phyloP scores from a whole-genome alignment of 1,284 basidiomycete species.

The Puccinia novopanici region DNA sequence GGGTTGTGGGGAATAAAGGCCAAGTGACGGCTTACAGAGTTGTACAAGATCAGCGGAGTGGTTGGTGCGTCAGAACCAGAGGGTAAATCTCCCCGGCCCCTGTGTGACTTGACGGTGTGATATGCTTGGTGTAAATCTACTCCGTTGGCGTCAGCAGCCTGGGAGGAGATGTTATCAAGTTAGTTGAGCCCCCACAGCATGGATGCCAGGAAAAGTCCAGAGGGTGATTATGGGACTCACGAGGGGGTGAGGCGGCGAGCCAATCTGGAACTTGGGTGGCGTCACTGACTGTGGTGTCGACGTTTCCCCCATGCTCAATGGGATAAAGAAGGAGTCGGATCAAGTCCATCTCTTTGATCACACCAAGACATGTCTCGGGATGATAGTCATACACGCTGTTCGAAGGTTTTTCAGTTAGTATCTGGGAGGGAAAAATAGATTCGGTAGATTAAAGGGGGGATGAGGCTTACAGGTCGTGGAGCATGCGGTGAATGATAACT shows the following conservation, averaged over 20 bases:
- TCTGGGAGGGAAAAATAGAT: background rate
- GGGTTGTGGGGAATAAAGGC: background rate
- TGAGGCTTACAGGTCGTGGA: constrained; percentile 42
- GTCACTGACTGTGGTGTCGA: constrained; percentile 11
- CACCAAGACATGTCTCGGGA: constrained; percentile 20
- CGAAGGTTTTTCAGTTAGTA: background rate
- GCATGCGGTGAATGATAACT: constrained; percentile 28
- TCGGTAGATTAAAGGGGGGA: background rate
- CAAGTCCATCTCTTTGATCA: constrained; percentile 42
- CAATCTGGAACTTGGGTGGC: constrained; percentile 32
- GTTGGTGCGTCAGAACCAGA: background rate
- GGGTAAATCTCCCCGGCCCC: background rate
- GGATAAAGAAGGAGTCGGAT: constrained; percentile 32
- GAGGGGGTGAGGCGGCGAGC: constrained; percentile 41
- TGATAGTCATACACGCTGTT: constrained; percentile 20
- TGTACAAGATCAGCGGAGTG: constrained; percentile 32
- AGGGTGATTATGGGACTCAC: background rate
- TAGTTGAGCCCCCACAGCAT: background rate
- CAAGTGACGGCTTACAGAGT: constrained; percentile 34
- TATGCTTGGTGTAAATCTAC: constrained; percentile 9
- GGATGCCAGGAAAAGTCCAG: background rate
- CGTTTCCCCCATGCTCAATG: constrained; percentile 39
- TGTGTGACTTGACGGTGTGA: background rate
- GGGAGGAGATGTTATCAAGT: background rate
- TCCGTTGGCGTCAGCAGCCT: background rate